A percentile compares a stretch with the other conserved stretches of the same genome.
phyloP scores from a whole-genome alignment of 371 early-diverging fungal species.

The Gilbertella persicaria region DNA sequence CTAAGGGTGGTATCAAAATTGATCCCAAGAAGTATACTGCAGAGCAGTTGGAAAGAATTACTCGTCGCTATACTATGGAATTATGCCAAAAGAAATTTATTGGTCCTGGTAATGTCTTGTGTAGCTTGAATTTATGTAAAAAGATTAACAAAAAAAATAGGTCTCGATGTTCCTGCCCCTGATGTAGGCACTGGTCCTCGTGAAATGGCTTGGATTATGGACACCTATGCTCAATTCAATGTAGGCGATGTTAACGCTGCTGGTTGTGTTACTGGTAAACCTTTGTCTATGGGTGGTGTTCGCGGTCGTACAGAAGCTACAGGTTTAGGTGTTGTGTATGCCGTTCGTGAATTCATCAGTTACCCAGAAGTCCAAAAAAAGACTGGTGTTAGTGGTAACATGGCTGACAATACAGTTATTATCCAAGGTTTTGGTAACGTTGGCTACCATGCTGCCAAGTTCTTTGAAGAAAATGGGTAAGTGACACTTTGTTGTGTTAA shows the following conservation, averaged over 20 bases:
- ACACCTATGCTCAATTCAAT: slow-evolving; percentile 89
- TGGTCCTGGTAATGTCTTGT: slow-evolving; percentile 60
- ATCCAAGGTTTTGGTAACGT: slow-evolving; percentile 94
- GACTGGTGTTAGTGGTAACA: slow-evolving; percentile 70
- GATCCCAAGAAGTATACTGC: slow-evolving; percentile 79
- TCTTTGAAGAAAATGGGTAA: slow-evolving; percentile 80
- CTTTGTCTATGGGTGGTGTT: slow-evolving; percentile 85
- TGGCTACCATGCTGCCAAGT: slow-evolving; percentile 88
- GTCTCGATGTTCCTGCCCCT: slow-evolving; percentile 87
- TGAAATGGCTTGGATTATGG: slow-evolving; percentile 93
- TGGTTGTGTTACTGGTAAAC: slow-evolving; percentile 91
- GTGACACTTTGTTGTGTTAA: neutral
- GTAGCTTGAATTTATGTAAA: neutral
- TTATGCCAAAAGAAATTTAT: slow-evolving; percentile 91
- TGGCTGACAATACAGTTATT: slow-evolving; percentile 69
- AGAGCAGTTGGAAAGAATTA: slow-evolving; percentile 84
- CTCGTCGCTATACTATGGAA: slow-evolving; percentile 88
- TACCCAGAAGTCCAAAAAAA: slow-evolving; percentile 80
- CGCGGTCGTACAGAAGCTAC: slow-evolving; percentile 92
- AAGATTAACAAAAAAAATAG: slow-evolving; percentile 15
- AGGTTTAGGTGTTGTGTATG: slow-evolving; percentile 87
- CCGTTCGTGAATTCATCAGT: slow-evolving; percentile 81
- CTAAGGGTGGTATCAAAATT: slow-evolving; percentile 88
- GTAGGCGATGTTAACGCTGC: slow-evolving; percentile 81
- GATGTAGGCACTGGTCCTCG: slow-evolving; percentile 89